These are phyloP conservation scores for Mycena capillaripes DNA, from an alignment of 768 basidiomycete species.

Conservation along the genomic window DNA sequence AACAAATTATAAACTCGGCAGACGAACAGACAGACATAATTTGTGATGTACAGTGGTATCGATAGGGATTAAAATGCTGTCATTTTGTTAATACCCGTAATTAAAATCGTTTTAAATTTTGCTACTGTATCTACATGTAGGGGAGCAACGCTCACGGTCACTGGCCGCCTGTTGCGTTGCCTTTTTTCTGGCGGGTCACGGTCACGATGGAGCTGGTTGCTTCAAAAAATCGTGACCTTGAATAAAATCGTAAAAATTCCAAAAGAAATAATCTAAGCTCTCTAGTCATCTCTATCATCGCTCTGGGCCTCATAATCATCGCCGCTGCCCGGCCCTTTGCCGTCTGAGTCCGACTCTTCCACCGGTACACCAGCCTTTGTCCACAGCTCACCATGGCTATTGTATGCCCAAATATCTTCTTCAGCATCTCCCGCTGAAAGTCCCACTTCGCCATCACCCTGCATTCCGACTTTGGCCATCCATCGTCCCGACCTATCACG, in stretches of 20 bases:
- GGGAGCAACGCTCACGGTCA: conserved; percentile 32
- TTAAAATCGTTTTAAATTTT: too few species aligned
- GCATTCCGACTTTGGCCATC: neutral
- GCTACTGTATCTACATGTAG: conserved; percentile 12
- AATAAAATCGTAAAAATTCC: conserved; percentile 1
- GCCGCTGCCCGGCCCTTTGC: neutral
- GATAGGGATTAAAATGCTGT: too few species aligned
- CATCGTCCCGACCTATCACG: neutral
- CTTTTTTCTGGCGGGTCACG: neutral
- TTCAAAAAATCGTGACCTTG: neutral
- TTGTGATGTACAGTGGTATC: too few species aligned
- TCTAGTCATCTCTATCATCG: neutral
- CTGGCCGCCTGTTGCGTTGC: conserved; percentile 14
- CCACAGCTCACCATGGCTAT: neutral
- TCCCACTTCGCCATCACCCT: neutral
- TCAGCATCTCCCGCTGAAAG: neutral
- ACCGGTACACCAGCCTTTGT: neutral
- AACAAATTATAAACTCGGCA: too few species aligned
- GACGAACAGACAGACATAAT: too few species aligned
- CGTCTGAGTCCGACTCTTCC: neutral
- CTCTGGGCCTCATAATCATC: neutral
- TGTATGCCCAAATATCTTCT: conserved; percentile 17
- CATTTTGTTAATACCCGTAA: too few species aligned
- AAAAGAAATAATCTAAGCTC: neutral
- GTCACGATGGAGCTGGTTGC: too few species aligned